These are phyloP conservation scores for Barnettozyma pratensis DNA, from an alignment of 805 yeast genomes.

Conservation along the genomic window DNA sequence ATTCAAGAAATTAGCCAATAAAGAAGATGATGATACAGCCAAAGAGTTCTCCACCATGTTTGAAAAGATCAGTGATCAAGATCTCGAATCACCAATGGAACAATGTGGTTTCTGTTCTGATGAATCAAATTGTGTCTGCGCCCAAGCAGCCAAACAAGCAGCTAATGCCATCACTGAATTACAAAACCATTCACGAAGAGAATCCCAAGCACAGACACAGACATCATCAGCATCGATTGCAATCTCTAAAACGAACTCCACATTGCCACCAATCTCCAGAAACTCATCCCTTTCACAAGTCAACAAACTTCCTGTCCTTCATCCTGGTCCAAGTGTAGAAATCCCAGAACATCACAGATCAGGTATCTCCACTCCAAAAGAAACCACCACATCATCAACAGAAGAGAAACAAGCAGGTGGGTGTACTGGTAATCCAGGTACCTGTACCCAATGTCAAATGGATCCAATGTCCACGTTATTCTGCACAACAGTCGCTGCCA, in stretches of 20 bases:
- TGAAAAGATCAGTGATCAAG: constrained; percentile 26
- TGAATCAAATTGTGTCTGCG: constrained; percentile 87
- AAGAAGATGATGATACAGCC: constrained; percentile 10
- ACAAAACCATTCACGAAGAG: constrained; percentile 21
- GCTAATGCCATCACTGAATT: constrained; percentile 29
- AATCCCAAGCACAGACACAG: constrained; percentile 9
- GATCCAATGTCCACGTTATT: constrained; percentile 88
- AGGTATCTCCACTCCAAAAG: constrained; percentile 22
- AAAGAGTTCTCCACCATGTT: constrained; percentile 18
- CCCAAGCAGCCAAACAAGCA: constrained; percentile 56
- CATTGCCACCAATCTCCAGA: constrained; percentile 36
- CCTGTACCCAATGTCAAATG: constrained; percentile 73
- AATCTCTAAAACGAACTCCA: not conserved
- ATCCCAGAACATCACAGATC: constrained; percentile 32
- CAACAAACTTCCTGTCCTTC: constrained; percentile 49
- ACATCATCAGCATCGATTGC: constrained; percentile 18
- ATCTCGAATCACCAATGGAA: constrained; percentile 51
- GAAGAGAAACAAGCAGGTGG: constrained; percentile 27
- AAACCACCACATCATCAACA: constrained; percentile 3
- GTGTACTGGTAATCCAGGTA: constrained; percentile 87
- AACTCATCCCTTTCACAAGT: constrained; percentile 26
- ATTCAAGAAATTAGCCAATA: constrained; percentile 7
- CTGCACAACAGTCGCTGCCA: constrained; percentile 77
- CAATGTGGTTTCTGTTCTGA: constrained; percentile 94
- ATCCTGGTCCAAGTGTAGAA: constrained; percentile 59